Percentiles rank a stretch among this genome's conserved stretches.
These are phyloP conservation scores for Simplicillium aogashimaense DNA, from an alignment of 2,329 filamentous ascomycete genomes.

Conservation along the genomic window DNA sequence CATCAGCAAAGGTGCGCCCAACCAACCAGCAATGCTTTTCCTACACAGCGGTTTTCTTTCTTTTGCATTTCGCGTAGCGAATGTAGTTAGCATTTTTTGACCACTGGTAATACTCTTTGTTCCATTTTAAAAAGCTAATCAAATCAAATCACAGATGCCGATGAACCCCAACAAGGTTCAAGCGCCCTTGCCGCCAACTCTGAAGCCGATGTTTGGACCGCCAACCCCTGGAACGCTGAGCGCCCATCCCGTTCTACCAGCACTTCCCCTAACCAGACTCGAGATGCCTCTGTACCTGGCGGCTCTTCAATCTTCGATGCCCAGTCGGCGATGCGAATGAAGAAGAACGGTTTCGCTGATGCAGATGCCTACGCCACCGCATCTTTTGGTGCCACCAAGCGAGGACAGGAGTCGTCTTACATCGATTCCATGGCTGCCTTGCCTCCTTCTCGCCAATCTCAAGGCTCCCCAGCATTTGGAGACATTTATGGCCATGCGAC, in stretches of 20 bases:
- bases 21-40: not conserved
- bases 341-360: constrained; percentile 15
- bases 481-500: constrained; percentile 27
- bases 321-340: constrained; percentile 33
- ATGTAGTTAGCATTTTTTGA: too few species aligned
- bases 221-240: constrained; percentile 51
- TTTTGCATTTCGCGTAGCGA: too few species aligned
- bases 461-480: constrained; percentile 27
- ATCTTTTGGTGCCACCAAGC: constrained; percentile 18
- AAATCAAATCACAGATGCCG: constrained; percentile 13
- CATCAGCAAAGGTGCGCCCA: constrained; percentile 36
- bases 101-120: not conserved
- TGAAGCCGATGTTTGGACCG: constrained; percentile 55
- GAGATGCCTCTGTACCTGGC: constrained; percentile 35
- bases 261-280: constrained; percentile 48
- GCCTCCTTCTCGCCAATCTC: constrained; percentile 44
- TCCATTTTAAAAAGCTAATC: not conserved
- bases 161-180: constrained; percentile 50
- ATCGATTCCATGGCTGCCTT: constrained; percentile 25
- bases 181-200: constrained; percentile 59
- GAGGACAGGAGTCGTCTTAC: constrained; percentile 29
- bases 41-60: not conserved
- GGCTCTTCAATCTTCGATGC: constrained; percentile 34
- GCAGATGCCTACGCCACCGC: constrained; percentile 12
- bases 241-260: constrained; percentile 31